Percentiles rank a stretch among this genome's conserved stretches.
phyloP scores from a whole-genome alignment of 2,329 filamentous ascomycete genomes.

The Claviceps pazoutovae region DNA sequence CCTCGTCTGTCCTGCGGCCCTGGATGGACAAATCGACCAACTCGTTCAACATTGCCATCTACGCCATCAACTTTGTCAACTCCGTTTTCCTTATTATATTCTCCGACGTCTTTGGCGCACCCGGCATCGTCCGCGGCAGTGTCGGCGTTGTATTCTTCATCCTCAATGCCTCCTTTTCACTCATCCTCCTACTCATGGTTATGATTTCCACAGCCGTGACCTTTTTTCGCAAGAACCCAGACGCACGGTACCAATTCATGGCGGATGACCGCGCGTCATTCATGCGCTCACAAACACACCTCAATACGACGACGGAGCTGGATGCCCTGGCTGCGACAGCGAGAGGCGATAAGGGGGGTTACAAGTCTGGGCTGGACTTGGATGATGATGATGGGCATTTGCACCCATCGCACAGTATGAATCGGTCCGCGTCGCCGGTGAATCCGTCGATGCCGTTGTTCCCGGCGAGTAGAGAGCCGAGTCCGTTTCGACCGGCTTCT shows the following conservation, averaged over 20 bases:
- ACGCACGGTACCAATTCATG: slow-evolving; percentile 89
- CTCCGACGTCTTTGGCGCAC: slow-evolving; percentile 70
- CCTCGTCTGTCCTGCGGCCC: slow-evolving; percentile 65
- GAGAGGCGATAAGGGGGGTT: slow-evolving; percentile 47
- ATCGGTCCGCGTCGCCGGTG: slow-evolving; percentile 18
- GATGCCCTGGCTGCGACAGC: slow-evolving; percentile 85
- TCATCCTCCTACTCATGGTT: slow-evolving; percentile 71
- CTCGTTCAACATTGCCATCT: slow-evolving; percentile 86
- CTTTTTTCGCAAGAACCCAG: slow-evolving; percentile 81
- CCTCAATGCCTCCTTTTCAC: slow-evolving; percentile 67
- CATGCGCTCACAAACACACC: slow-evolving; percentile 82
- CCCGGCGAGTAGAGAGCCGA: slow-evolving; percentile 23
- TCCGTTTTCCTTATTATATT: slow-evolving; percentile 79
- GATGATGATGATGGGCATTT: slow-evolving; percentile 30
- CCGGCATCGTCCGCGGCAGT: slow-evolving; percentile 67
- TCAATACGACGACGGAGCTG: slow-evolving; percentile 64
- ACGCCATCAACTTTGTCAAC: slow-evolving; percentile 77
- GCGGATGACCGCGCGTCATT: slow-evolving; percentile 87
- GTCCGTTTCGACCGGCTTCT: slow-evolving; percentile 21
- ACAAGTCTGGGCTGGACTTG: slow-evolving; percentile 23
- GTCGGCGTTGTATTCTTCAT: slow-evolving; percentile 84
- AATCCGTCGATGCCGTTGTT: slow-evolving; percentile 30
- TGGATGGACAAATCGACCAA: slow-evolving; percentile 99
- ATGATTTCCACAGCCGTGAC: slow-evolving; percentile 45
- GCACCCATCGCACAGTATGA: slow-evolving; percentile 19